These are phyloP conservation scores for Pulveroboletus sp. DNA, from an alignment of 768 basidiomycete genomes.

Conservation along the genomic window DNA sequence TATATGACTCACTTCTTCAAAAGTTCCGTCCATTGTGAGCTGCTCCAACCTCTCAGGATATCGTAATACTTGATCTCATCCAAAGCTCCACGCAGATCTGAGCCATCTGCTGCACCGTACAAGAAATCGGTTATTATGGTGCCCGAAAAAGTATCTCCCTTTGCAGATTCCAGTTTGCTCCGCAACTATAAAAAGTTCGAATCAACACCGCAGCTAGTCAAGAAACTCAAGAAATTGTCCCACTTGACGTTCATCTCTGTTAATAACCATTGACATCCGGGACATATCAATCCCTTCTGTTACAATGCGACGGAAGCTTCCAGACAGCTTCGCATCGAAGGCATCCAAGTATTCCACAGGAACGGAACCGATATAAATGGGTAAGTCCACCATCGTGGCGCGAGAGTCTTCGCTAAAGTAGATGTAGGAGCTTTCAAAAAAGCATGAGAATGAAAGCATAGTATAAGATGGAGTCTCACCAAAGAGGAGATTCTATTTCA, in stretches of 20 bases:
- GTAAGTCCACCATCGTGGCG: slow-evolving; percentile 66
- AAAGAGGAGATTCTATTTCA: slow-evolving; percentile 86
- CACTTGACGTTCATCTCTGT: slow-evolving; percentile 85
- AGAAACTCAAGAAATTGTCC: neutral
- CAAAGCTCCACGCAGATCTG: slow-evolving; percentile 67
- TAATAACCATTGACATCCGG: slow-evolving; percentile 81
- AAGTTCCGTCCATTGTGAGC: slow-evolving; percentile 70
- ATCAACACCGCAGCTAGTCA: neutral
- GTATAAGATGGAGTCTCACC: slow-evolving; percentile 42
- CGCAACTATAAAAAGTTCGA: slow-evolving; percentile 54
- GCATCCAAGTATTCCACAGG: slow-evolving; percentile 74
- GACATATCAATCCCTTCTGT: slow-evolving; percentile 83
- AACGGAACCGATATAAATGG: slow-evolving; percentile 78
- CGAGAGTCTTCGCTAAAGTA: slow-evolving; percentile 77
- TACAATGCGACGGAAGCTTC: slow-evolving; percentile 65
- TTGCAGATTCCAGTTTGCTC: slow-evolving; percentile 77
- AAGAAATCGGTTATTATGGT: slow-evolving; percentile 80
- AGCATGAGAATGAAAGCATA: slow-evolving; percentile 9
- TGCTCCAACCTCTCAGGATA: slow-evolving; percentile 65
- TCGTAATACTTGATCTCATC: slow-evolving; percentile 75
- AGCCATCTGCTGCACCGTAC: slow-evolving; percentile 81
- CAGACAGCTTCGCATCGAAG: slow-evolving; percentile 65
- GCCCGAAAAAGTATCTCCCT: slow-evolving; percentile 74
- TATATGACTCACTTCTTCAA: slow-evolving; percentile 57
- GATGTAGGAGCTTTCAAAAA: slow-evolving; percentile 71